A percentile compares a stretch with the other conserved stretches of the same genome.
phyloP scores from a whole-genome alignment of 2,329 filamentous ascomycete genomes.

The Neospermospora avenae region DNA sequence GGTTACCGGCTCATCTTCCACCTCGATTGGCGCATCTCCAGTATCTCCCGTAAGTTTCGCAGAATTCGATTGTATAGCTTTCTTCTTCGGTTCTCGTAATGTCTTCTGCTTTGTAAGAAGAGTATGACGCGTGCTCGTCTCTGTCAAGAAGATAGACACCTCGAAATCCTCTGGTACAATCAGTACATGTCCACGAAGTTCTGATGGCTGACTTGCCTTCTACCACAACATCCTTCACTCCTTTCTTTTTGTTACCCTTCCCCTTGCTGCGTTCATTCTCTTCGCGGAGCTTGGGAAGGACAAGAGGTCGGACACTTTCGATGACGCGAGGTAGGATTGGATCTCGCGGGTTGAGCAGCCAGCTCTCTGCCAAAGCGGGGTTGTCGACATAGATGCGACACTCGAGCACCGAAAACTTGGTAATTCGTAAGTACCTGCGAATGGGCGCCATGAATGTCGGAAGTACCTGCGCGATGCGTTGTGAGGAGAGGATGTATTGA shows the following conservation, averaged over 20 bases:
- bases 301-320: constrained; percentile 76
- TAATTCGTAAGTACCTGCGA: constrained; percentile 85
- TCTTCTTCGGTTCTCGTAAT: constrained; percentile 58
- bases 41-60: constrained; percentile 56
- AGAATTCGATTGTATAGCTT: constrained; percentile 50
- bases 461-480: too few relatives aligned
- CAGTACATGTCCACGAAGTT: constrained; percentile 14
- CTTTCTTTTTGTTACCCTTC: constrained; percentile 60
- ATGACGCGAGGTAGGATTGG: constrained; percentile 80
- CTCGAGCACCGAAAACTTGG: constrained; percentile 92
- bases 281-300: constrained; percentile 87
- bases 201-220: constrained; percentile 52
- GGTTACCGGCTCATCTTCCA: constrained; percentile 33
- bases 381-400: constrained; percentile 94
- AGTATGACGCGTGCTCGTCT: constrained; percentile 80
- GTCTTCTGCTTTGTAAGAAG: constrained; percentile 82
- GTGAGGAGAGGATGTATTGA: not conserved
- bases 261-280: constrained; percentile 65
- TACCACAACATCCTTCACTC: constrained; percentile 82
- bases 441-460: constrained; percentile 76
- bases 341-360: constrained; percentile 75
- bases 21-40: constrained; percentile 46
- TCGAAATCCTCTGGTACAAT: constrained; percentile 78
- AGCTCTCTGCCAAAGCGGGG: constrained; percentile 75
- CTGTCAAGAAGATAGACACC: constrained; percentile 88